Evolutionary conservation across 495 filamentous ascomycete species (phyloP).

Genomic region (Parachaetomium inaequale): DNA sequence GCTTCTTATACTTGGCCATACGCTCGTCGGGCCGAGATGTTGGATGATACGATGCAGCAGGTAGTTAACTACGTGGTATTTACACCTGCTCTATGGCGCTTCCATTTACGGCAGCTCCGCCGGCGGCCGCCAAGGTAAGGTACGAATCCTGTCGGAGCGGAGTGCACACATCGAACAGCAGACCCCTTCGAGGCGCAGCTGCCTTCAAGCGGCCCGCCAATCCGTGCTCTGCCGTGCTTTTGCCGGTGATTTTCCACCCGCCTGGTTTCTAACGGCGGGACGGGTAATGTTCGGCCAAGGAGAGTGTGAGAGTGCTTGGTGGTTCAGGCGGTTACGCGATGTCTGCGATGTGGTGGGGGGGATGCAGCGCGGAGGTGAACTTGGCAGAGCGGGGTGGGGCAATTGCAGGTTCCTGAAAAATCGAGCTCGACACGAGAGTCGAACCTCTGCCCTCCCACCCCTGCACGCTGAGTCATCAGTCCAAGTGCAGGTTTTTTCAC

Average conservation of each 20-base stretch:
- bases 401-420: not conserved
- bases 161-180: not conserved
- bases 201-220: not conserved
- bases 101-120: constrained; percentile 7
- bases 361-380: too few species aligned
- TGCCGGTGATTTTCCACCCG: not conserved
- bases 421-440: constrained; percentile 3
- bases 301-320: not conserved
- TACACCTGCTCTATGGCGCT: not conserved
- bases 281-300: too few species aligned
- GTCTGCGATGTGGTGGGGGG: not conserved
- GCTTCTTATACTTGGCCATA: not conserved
- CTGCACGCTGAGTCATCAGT: constrained; percentile 24
- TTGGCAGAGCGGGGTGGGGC: not conserved
- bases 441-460: constrained; percentile 17
- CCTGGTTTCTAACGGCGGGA: not conserved
- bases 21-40: not conserved
- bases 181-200: not conserved
- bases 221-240: not conserved
- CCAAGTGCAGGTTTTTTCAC: constrained; percentile 19
- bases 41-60: not conserved
- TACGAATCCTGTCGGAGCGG: not conserved
- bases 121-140: too few species aligned
- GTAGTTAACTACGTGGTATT: not conserved
- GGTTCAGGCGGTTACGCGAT: not conserved